phyloP scores from a whole-genome alignment of 345 rosid species.

The Gossypium herbaceum region DNA sequence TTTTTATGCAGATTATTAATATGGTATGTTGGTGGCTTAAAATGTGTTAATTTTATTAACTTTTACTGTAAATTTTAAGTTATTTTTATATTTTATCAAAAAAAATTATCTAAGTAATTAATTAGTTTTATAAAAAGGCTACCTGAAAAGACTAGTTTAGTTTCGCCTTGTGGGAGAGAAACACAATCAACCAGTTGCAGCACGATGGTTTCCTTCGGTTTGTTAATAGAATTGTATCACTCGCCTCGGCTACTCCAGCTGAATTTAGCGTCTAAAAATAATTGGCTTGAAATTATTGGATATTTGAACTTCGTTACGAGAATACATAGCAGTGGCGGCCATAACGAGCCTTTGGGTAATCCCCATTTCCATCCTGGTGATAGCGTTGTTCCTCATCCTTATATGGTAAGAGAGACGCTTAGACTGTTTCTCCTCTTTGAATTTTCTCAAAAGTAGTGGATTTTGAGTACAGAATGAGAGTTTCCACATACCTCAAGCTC shows the following conservation, averaged over 20 bases:
- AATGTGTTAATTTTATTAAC: rapidly evolving
- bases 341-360: conserved; percentile 69
- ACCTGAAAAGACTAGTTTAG: too few relatives aligned
- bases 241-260: neutral
- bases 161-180: neutral
- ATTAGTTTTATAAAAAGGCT: too few relatives aligned
- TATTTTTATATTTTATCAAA: too few relatives aligned
- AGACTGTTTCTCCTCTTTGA: neutral
- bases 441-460: neutral
- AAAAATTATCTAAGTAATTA: too few relatives aligned
- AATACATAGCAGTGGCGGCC: conserved; percentile 41
- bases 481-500: conserved; percentile 89
- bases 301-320: neutral
- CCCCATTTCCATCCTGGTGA: conserved; percentile 61
- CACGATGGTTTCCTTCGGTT: neutral
- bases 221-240: neutral
- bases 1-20: too few relatives aligned
- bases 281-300: neutral
- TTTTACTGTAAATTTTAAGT: too few relatives aligned
- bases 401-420: too few relatives aligned
- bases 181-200: neutral
- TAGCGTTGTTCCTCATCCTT: conserved; percentile 58
- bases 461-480: conserved; percentile 69
- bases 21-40: too few relatives aligned
- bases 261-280: neutral